A percentile compares a stretch with the other conserved stretches of the same genome.
Conservation (phyloP, 2,329 filamentous ascomycete species). For the Aspergillus sp. region DNA sequence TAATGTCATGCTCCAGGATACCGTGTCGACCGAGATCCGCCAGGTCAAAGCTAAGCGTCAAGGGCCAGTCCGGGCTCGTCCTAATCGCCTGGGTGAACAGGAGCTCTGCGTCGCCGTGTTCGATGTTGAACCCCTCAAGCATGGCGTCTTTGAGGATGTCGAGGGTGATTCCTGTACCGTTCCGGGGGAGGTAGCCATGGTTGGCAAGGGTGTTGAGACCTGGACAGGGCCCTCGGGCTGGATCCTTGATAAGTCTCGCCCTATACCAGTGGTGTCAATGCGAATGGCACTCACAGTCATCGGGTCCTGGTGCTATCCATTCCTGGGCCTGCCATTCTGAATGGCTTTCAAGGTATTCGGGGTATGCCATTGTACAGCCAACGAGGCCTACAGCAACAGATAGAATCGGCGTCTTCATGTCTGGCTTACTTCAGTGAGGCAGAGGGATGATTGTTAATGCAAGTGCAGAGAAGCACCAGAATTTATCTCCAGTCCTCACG, state of each 20-base stretch:
- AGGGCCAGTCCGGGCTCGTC: slow-evolving; percentile 2
- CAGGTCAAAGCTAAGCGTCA: slow-evolving; percentile 7
- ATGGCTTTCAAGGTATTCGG: slow-evolving; percentile 5
- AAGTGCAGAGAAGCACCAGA: not conserved
- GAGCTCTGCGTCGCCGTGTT: slow-evolving; percentile 4
- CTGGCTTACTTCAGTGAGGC: not conserved
- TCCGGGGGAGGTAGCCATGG: slow-evolving; percentile 16
- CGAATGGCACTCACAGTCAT: slow-evolving; percentile 2
- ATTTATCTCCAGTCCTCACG: not conserved
- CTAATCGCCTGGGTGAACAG: slow-evolving; percentile 10
- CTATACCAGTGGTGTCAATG: no score
- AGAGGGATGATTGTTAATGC: not conserved
- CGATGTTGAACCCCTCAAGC: slow-evolving; percentile 14
- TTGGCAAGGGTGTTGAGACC: slow-evolving; percentile 16
- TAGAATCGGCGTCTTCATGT: slow-evolving; percentile 7
- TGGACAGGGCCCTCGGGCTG: slow-evolving; percentile 14
- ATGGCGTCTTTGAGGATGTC: slow-evolving; percentile 14
- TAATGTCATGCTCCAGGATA: slow-evolving; percentile 17
- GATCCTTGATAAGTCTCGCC: no score
- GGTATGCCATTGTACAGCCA: slow-evolving; percentile 4
- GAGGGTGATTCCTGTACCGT: slow-evolving; percentile 12
- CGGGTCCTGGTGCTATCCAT: slow-evolving; percentile 10
- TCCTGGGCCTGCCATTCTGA: slow-evolving; percentile 4
- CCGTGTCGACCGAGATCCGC: slow-evolving; percentile 5
- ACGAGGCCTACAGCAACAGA: not conserved